A percentile compares a stretch with the other conserved stretches of the same genome.
These are phyloP conservation scores for Globisporangium ultimum DNA, from an alignment of 352 stramenopile genomes.

Conservation along the genomic window DNA sequence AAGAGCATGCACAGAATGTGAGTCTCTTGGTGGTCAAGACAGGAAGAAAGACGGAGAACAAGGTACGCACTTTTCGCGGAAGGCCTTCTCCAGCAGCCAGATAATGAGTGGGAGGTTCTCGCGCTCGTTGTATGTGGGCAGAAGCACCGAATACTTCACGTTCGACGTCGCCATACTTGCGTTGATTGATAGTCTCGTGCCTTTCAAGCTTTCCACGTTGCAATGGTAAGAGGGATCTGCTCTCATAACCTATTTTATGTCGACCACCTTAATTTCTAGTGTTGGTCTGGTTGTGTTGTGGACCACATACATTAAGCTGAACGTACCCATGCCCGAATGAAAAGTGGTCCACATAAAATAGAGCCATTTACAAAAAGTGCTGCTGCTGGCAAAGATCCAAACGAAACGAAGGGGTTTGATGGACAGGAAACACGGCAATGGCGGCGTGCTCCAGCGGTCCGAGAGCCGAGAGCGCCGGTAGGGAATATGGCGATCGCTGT, in stretches of 20 bases:
- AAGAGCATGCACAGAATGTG: not conserved
- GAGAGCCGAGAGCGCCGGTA: conserved; percentile 12
- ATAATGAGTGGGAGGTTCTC: conserved; percentile 98
- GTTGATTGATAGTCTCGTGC: not conserved
- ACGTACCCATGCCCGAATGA: too few species aligned
- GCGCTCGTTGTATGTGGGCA: conserved; percentile 98
- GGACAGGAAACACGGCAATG: not conserved
- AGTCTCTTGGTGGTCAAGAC: too few species aligned
- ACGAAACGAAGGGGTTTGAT: not conserved
- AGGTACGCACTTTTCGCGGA: conserved; percentile 81
- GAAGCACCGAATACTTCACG: conserved; percentile 93
- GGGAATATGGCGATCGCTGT: not conserved
- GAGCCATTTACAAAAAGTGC: not conserved
- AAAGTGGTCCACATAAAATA: too few species aligned
- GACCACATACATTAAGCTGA: not conserved
- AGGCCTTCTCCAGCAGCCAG: conserved; percentile 95
- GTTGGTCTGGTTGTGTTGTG: not conserved
- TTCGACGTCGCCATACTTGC: conserved; percentile 1
- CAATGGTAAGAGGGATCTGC: not conserved
- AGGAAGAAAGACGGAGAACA: not conserved
- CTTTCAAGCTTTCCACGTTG: not conserved
- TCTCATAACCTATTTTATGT: not conserved
- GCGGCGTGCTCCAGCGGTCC: not conserved
- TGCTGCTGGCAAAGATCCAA: not conserved
- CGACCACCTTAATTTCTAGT: not conserved